These are phyloP conservation scores for Castanea mollissima DNA, from an alignment of 306 rosid species.

Conservation along the genomic window DNA sequence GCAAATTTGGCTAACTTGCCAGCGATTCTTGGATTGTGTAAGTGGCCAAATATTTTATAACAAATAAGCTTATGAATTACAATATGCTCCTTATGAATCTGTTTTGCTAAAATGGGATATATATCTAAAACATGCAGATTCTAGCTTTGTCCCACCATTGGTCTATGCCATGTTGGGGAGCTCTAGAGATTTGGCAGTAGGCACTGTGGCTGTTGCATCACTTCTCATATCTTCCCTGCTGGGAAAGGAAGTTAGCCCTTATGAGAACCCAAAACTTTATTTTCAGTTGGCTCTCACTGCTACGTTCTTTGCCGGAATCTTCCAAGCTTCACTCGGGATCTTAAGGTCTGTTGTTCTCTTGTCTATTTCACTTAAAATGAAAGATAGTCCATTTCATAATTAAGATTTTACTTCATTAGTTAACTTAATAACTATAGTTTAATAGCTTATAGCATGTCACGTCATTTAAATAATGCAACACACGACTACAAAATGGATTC, in stretches of 20 bases:
- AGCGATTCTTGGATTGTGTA: constrained; percentile 90
- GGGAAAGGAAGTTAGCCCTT: constrained; percentile 41
- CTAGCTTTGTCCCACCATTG: constrained; percentile 61
- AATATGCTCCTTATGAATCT: background rate
- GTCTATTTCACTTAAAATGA: background rate
- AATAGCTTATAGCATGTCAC: too few species aligned
- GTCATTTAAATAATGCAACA: too few species aligned
- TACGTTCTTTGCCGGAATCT: constrained; percentile 81
- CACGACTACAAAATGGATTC: too few species aligned
- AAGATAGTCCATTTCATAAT: too few species aligned
- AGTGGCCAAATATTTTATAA: constrained; percentile 2
- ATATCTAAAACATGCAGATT: constrained; percentile 35
- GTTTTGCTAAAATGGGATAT: background rate
- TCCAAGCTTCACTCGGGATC: constrained; percentile 74
- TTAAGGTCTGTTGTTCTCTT: constrained; percentile 47
- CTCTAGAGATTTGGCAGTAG: constrained; percentile 56
- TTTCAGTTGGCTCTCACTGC: constrained; percentile 91
- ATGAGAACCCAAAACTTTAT: constrained; percentile 60
- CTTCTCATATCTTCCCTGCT: constrained; percentile 47
- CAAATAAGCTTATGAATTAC: background rate
- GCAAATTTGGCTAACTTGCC: constrained; percentile 94
- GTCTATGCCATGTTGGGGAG: constrained; percentile 63
- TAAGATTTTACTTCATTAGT: too few species aligned
- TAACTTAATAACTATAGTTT: too few species aligned
- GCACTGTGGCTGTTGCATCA: constrained; percentile 54